Evolutionary conservation across 2,329 filamentous ascomycete genomes (phyloP).

Genomic region (Pseudogymnoascus sp.): DNA sequence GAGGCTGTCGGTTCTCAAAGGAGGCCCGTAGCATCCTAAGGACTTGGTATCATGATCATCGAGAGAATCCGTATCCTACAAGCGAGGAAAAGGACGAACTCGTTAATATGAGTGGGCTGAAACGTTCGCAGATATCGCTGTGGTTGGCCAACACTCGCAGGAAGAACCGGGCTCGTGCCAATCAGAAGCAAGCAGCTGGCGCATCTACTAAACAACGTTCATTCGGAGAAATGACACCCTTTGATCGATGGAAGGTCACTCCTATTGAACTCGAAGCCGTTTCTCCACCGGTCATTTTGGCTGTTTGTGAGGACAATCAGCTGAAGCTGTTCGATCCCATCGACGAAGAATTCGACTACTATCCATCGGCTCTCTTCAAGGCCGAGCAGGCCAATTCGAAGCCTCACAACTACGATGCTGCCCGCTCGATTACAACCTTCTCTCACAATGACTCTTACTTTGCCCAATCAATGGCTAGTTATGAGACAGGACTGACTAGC

Average conservation of each 20-base stretch:
- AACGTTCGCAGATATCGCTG: slow-evolving; percentile 10
- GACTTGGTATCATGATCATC: slow-evolving; percentile 10
- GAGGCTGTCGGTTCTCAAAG: slow-evolving; percentile 9
- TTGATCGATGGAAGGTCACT: slow-evolving; percentile 11
- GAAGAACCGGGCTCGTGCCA: slow-evolving; percentile 10
- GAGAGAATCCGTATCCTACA: slow-evolving; percentile 9
- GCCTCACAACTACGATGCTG: not conserved
- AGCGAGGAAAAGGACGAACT: slow-evolving; percentile 8
- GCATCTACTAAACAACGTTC: not conserved
- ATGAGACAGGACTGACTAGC: slow-evolving; percentile 9
- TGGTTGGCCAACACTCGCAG: slow-evolving; percentile 10
- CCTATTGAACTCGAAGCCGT: slow-evolving; percentile 10
- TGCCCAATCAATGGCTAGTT: slow-evolving; percentile 10
- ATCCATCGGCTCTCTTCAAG: not conserved
- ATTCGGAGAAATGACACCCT: slow-evolving; percentile 4
- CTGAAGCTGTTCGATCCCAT: slow-evolving; percentile 4
- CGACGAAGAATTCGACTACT: not conserved
- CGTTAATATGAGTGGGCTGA: slow-evolving; percentile 3
- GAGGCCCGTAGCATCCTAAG: slow-evolving; percentile 9
- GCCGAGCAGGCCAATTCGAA: not conserved
- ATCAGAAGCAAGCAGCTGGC: slow-evolving; percentile 7
- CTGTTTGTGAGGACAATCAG: slow-evolving; percentile 17
- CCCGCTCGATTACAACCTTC: not conserved
- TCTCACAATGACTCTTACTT: slow-evolving; percentile 8
- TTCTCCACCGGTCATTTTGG: slow-evolving; percentile 9